phyloP scores from a whole-genome alignment of 441 rosid species.

The Syzygium syzygioides region DNA sequence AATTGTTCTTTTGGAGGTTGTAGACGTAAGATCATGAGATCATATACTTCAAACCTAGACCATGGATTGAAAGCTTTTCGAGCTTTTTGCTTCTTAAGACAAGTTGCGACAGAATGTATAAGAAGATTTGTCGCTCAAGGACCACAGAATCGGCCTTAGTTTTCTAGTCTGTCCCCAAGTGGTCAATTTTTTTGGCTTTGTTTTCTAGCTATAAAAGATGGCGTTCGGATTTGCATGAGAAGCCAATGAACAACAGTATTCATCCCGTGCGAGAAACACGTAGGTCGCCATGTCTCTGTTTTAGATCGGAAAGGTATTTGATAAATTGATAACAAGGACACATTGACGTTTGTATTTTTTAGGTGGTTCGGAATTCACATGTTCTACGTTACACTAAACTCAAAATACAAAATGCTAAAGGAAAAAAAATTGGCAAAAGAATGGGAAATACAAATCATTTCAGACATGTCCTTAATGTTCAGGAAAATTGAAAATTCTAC shows the following conservation, averaged over 20 bases:
- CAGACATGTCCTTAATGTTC: background rate
- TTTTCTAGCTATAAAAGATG: background rate
- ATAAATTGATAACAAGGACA: background rate
- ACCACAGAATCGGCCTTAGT: background rate
- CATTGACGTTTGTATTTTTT: background rate
- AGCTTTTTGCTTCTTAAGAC: background rate
- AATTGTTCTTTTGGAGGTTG: background rate
- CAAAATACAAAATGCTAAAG: background rate
- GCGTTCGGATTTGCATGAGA: background rate
- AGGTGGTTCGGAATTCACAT: background rate
- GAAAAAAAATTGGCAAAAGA: background rate
- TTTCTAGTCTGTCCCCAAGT: background rate
- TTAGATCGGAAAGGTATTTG: background rate
- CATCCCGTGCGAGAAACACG: background rate
- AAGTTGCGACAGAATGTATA: background rate
- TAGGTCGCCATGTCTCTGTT: background rate
- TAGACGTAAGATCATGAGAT: background rate
- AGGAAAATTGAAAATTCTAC: background rate
- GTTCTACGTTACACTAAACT: background rate
- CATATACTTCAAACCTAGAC: background rate
- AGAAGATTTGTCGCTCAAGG: background rate
- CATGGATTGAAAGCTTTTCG: background rate
- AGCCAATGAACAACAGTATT: background rate
- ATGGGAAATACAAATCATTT: background rate
- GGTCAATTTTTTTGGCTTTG: background rate